Base-by-base conservation (phyloP, 2,329 filamentous ascomycete species). In the Rutstroemia sp. region DNA sequence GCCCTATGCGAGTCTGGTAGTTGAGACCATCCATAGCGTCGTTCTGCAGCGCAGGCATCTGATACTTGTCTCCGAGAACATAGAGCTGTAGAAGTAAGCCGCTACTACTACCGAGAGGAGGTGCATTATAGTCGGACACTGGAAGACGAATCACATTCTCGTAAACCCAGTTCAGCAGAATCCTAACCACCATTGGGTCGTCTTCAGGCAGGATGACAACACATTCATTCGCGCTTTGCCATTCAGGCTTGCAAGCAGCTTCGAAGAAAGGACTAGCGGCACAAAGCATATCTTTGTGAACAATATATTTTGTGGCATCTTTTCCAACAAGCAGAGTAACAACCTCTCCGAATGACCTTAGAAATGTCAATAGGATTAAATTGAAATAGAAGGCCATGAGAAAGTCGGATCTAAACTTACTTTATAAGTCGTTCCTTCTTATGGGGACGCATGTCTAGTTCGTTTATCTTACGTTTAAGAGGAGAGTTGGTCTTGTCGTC, bases 201-300 rank as follows among this genome's bases (percentile, higher is more conserved):
- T 48, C 42, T 7, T 54, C 51, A 1, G 51, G 30, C 10, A 63
- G 34, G 5, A 27, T 41, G 21, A 62, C 51, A 4, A 38, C 41
- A 10, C 2, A 37, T 38, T 17, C 52, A 21, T 19, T 56, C 30
- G 5, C 12, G n/a, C 4, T 48, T 48, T 50, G 54, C 48, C 56
- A 58, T 25, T 42, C 48, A 1, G 55, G 53, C 39, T 63, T 59
- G 45, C 48, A 60, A 19, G 38, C 47, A 14, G 55, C 51, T 27
- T 59, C 37, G 44, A 60, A 60, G 19, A 59, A 49, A 10, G 45
- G 41, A 23, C 58, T 61, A 14, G 53, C 46, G 0, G 54, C 46
- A 48, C 56, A 59, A 7, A 64, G 56, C 2, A 60, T 6, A 3
- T 58, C 48, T 45, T 61, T 55, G 14, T 62, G 58, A 12, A 59